Evolutionary conservation across 345 rosid genomes (phyloP).

Genomic region (Populus deltoides): DNA sequence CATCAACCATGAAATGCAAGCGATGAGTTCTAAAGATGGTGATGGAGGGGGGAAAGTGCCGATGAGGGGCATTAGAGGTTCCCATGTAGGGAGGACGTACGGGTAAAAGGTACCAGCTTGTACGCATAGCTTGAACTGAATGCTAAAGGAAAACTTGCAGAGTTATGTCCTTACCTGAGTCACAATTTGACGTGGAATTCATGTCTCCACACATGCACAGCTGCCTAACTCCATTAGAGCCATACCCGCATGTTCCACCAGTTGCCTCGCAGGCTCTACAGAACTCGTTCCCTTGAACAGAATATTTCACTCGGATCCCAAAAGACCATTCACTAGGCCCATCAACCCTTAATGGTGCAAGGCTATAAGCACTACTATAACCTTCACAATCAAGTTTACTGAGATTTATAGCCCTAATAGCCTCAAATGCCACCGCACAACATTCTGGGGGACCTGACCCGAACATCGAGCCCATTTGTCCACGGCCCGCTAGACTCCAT

Average conservation of each 20-base stretch:
- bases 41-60: no score
- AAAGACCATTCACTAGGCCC: slow-evolving; percentile 66
- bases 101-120: no score
- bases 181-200: slow-evolving; percentile 84
- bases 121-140: no score
- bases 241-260: slow-evolving; percentile 78
- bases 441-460: slow-evolving; percentile 78
- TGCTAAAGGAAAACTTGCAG: background rate
- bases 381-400: slow-evolving; percentile 74
- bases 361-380: slow-evolving; percentile 72
- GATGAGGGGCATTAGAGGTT: no score
- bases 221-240: slow-evolving; percentile 55
- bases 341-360: slow-evolving; percentile 57
- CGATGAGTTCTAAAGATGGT: no score
- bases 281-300: slow-evolving; percentile 66
- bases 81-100: no score
- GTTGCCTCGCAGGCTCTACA: slow-evolving; percentile 84
- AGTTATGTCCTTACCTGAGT: slow-evolving; percentile 39
- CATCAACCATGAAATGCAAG: no score
- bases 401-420: slow-evolving; percentile 68
- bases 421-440: slow-evolving; percentile 68
- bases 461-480: slow-evolving; percentile 25
- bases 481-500: slow-evolving; percentile 55
- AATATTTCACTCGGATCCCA: slow-evolving; percentile 74
- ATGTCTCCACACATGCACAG: slow-evolving; percentile 63